Evolutionary conservation across 176 grass and related monocot species (phyloP).

Genomic region (Typha latifolia): DNA sequence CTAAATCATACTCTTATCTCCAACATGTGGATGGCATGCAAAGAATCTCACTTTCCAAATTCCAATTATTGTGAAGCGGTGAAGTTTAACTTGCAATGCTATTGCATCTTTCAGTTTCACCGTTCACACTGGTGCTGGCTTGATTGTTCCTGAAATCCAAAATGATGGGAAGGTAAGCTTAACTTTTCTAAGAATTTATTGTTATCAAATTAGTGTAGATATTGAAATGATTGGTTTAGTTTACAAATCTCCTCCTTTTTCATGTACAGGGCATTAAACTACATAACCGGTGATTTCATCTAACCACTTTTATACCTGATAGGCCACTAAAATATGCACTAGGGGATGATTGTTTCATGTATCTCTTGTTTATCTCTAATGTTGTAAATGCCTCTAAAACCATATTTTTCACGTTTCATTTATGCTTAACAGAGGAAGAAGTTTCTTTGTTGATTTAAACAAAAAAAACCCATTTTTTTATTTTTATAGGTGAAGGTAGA

Average conservation of each 20-base stretch:
- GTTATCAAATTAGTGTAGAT: not conserved
- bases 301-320: too few species aligned
- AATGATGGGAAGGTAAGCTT: slow-evolving; percentile 67
- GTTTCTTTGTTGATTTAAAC: not conserved
- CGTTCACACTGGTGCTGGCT: slow-evolving; percentile 87
- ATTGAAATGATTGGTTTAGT: not conserved
- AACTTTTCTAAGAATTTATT: slow-evolving; percentile 2
- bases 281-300: too few species aligned
- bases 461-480: not conserved
- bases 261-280: too few species aligned
- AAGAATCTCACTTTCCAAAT: not conserved
- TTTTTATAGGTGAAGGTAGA: slow-evolving; percentile 79
- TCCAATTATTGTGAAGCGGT: not conserved
- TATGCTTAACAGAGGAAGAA: not conserved
- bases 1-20: not conserved
- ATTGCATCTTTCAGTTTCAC: slow-evolving; percentile 58
- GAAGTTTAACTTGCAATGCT: slow-evolving; percentile 13
- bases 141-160: slow-evolving; percentile 94
- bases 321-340: too few species aligned
- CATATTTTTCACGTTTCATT: too few species aligned
- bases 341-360: too few species aligned
- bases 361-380: too few species aligned
- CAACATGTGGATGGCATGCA: not conserved
- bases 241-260: too few species aligned
- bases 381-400: too few species aligned